These are phyloP conservation scores for Cercospora sesami DNA, from an alignment of 2,329 filamentous ascomycete species.

Conservation along the genomic window DNA sequence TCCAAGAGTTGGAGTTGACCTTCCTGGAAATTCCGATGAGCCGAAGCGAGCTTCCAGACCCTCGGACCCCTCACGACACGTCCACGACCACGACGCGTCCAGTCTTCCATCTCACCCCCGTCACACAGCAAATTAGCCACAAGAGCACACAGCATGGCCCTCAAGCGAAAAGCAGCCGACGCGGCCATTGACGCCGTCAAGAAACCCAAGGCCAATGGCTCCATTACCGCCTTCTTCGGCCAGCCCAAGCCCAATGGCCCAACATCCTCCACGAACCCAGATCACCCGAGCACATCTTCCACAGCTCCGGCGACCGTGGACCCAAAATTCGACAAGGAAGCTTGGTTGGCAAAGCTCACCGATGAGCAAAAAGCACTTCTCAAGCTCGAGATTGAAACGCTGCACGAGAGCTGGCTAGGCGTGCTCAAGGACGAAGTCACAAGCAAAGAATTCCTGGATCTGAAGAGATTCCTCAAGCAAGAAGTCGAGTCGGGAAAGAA, in stretches of 20 bases:
- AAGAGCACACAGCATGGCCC: slow-evolving; percentile 43
- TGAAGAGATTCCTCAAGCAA: slow-evolving; percentile 82
- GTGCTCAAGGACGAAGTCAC: slow-evolving; percentile 84
- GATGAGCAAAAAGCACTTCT: slow-evolving; percentile 80
- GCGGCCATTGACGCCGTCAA: slow-evolving; percentile 48
- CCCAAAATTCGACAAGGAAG: slow-evolving; percentile 77
- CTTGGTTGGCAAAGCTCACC: slow-evolving; percentile 79
- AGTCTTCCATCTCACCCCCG: background rate
- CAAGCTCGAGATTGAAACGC: slow-evolving; percentile 84
- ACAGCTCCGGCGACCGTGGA: slow-evolving; percentile 39
- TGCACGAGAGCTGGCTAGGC: slow-evolving; percentile 88
- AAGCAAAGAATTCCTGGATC: slow-evolving; percentile 74
- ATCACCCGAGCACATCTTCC: slow-evolving; percentile 32
- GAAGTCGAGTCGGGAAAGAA: slow-evolving; percentile 73
- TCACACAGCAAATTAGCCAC: slow-evolving; percentile 12
- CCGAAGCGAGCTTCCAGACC: slow-evolving; percentile 1
- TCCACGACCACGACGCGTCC: slow-evolving; percentile 2
- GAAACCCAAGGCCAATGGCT: slow-evolving; percentile 63
- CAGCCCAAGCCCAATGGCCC: slow-evolving; percentile 57
- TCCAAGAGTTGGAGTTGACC: background rate
- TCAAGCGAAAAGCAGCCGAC: slow-evolving; percentile 54
- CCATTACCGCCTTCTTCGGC: slow-evolving; percentile 87
- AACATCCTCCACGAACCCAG: slow-evolving; percentile 35
- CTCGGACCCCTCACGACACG: slow-evolving; percentile 6
- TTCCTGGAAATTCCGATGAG: background rate